Percentiles rank a stretch among this genome's conserved stretches.
phyloP scores from a whole-genome alignment of 1,139 yeast genomes.

The Meyerozyma sp. region DNA sequence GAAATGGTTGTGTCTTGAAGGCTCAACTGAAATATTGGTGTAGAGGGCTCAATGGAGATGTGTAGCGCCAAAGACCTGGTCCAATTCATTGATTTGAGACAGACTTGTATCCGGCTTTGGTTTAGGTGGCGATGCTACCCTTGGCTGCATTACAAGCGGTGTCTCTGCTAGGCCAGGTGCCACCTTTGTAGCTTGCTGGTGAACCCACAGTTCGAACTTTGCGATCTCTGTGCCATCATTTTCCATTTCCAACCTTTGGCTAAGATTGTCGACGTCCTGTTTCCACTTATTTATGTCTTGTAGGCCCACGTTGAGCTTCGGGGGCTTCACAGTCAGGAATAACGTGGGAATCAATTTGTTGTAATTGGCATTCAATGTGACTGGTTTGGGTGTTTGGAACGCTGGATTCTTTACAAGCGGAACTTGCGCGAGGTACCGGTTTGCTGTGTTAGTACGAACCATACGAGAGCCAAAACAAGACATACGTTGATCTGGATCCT shows the following conservation, averaged over 20 bases:
- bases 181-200: conserved; percentile 25
- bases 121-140: conserved; percentile 7
- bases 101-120: conserved; percentile 2
- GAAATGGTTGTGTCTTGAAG: too few species aligned
- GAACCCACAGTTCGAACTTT: conserved; percentile 30
- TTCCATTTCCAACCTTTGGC: not conserved
- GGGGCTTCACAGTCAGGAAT: conserved; percentile 32
- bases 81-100: conserved; percentile 21
- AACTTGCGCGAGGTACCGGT: conserved; percentile 47
- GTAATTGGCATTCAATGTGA: conserved; percentile 50
- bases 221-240: conserved; percentile 11
- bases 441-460: conserved; percentile 26
- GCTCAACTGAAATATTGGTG: too few species aligned
- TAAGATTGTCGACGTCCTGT: conserved; percentile 15
- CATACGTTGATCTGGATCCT: conserved; percentile 20
- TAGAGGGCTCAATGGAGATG: not conserved
- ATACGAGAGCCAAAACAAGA: not conserved
- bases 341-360: conserved; percentile 30
- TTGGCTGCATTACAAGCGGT: conserved; percentile 32
- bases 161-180: conserved; percentile 40
- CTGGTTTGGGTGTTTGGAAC: conserved; percentile 53
- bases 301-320: conserved; percentile 26
- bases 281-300: conserved; percentile 28
- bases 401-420: conserved; percentile 56
- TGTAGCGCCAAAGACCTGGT: conserved; percentile 20